Base-by-base conservation (phyloP, 805 yeast species). In the Kazachstania viticola region DNA sequence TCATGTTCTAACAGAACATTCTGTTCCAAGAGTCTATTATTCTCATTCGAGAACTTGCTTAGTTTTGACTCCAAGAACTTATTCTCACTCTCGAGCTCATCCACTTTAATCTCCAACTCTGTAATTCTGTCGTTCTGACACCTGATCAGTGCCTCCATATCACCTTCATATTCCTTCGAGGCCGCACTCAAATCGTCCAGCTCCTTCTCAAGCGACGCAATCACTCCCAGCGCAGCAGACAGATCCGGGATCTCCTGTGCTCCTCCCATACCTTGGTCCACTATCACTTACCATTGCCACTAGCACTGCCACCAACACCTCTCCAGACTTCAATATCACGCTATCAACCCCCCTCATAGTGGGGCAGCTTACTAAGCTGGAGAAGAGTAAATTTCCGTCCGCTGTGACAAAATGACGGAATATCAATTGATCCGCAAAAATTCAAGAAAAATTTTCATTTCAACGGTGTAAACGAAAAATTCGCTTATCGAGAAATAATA, bases 1-100 rank as follows among this genome's bases (percentile, higher is more conserved):
- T 45, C 49, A 32, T 45, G 45, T 25, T 42, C 42, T 21, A 44
- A 29, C 15, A 45, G 34, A 9, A 45, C 40, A 27, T 45, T 45
- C 26, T 31, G 40, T 33, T 45, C 49, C 14, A 45, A 19, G 14
- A 36, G 28, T 17, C 22, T 18, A 26, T 43, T 48, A 33, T 40
- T 45, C 21, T 45, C 45, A 9, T 21, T 6, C 25, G 34, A 28
- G 19, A 37, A 21, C 4, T 25, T 27, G n/a, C 24, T 24, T 9
- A 43, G 22, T 16, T 31, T 34, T 25, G 34, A 34, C 6, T 26
- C 12, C 13, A 43, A 21, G n/a, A 34, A 30, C 2, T 33, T 28
- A 23, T 43, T 41, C 15, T 41, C 46, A 24, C 27, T 33, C 21
- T 45, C 48, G 14, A 45, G 27, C 14, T 45, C 48, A 30, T 45